These are phyloP conservation scores for Entomortierella lignicola DNA, from an alignment of 192 early-diverging fungal genomes.

Conservation along the genomic window DNA sequence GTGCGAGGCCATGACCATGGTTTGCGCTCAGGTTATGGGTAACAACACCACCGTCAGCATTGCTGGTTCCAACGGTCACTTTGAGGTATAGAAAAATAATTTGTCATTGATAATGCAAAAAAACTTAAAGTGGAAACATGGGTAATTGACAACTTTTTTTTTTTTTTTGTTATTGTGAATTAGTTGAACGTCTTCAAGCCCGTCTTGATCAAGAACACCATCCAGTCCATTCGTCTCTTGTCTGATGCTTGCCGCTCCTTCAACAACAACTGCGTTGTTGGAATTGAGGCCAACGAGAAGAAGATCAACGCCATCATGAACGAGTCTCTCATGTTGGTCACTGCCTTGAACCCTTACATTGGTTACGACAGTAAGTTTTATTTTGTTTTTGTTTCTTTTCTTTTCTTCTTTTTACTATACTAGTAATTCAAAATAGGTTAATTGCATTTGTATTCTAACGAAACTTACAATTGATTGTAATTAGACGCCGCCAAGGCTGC, in stretches of 20 bases:
- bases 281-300: constrained; percentile 94
- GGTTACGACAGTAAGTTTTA: constrained; percentile 65
- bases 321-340: constrained; percentile 98
- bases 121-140: too few relatives aligned
- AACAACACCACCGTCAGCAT: constrained; percentile 95
- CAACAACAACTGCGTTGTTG: constrained; percentile 95
- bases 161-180: constrained; percentile 2
- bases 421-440: too few relatives aligned
- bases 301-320: constrained; percentile 89
- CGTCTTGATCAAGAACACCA: constrained; percentile 97
- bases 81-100: constrained; percentile 72
- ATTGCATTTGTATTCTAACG: too few relatives aligned
- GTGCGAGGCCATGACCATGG: constrained; percentile 99
- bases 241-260: constrained; percentile 91
- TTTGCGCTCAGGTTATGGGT: constrained; percentile 98
- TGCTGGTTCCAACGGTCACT: constrained; percentile 96
- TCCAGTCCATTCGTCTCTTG: constrained; percentile 92
- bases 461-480: background rate
- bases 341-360: constrained; percentile 98
- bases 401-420: too few relatives aligned
- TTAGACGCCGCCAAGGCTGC: constrained; percentile 89
- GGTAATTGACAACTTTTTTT: too few relatives aligned
- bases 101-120: background rate
- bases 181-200: constrained; percentile 99
- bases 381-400: background rate